Base-by-base conservation (phyloP, 2,329 filamentous ascomycete species). In the Apiospora kogelbergensis region DNA sequence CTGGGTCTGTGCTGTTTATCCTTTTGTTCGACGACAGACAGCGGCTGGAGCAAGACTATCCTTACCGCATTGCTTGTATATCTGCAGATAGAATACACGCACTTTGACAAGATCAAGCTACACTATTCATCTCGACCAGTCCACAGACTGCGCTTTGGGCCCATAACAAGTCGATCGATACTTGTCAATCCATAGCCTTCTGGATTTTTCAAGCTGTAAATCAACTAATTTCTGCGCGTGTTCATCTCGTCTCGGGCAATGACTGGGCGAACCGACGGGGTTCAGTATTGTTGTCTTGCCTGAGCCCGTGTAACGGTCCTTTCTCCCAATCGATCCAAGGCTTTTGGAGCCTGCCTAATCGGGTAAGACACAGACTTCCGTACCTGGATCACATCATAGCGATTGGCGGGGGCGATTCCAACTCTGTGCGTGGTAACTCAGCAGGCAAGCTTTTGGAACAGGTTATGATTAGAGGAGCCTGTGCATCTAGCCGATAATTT, bases 401-500 rank as follows among this genome's bases (percentile, higher is more conserved):
- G 53, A 60, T 60, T 60, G 53, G 53, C 30, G 53, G 53, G 30
- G 37, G 30, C 53, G 53, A 37, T 37, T 20, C 30, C 30, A 60
- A 60, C 53, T 60, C 53, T 33, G 53, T 60, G 30, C 53, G 3
- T 37, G 53, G 53, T 37, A 37, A 37, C 53, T 60, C 53, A 60
- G 53, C 30, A 60, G 17, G 53, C 53, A 60, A 60, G 53, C 53
- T 37, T 60, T 60, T 60, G 26, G 53, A 37, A n/a, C 30, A 37
- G 37, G 37, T 26, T 37, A 60, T 60, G 53, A 60, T 60, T 60
- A 60, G 53, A 60, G 53, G 30, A 33, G 53, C 53, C 53, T 37
- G 53, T 60, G 53, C 53, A 37, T 60, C 53, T 37, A 60, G 53
- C 53, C 53, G 53, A 60, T 60, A 60, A 60, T 60, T 60, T 37